These are phyloP conservation scores for Chrysosporium queenslandicum DNA, from an alignment of 2,329 filamentous ascomycete genomes.

Conservation along the genomic window DNA sequence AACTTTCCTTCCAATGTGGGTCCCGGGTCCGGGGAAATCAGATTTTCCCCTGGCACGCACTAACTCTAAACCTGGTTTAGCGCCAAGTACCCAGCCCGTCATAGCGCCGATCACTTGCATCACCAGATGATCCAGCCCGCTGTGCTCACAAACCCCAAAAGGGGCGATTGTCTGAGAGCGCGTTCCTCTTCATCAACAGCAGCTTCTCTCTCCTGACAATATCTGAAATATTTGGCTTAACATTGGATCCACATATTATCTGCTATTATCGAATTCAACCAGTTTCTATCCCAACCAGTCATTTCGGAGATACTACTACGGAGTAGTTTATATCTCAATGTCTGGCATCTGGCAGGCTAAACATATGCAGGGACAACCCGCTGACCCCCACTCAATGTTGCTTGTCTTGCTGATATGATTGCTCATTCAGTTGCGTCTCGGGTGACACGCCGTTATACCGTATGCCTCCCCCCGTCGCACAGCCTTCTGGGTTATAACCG, in stretches of 20 bases:
- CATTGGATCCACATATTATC: too few relatives aligned
- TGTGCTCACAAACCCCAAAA: too few relatives aligned
- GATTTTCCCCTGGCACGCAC: conserved; percentile 5
- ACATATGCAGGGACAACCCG: conserved; percentile 3
- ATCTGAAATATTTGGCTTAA: too few relatives aligned
- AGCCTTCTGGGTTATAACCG: not conserved
- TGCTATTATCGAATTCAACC: too few relatives aligned
- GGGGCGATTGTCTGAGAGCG: too few relatives aligned
- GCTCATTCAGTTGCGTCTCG: conserved; percentile 1
- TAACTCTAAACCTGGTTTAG: conserved; percentile 5
- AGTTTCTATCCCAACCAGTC: not conserved
- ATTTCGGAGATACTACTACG: too few relatives aligned
- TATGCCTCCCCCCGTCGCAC: not conserved
- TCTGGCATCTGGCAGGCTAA: not conserved
- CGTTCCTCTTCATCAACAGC: too few relatives aligned
- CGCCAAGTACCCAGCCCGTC: not conserved
- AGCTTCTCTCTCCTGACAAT: not conserved
- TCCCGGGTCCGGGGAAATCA: conserved; percentile 10
- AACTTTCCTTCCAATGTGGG: not conserved
- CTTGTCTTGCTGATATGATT: not conserved
- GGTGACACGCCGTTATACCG: conserved; percentile 6
- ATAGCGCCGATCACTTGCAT: not conserved
- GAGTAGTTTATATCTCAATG: not conserved
- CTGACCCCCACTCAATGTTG: not conserved
- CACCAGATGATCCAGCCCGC: not conserved